Evolutionary conservation across 2,329 filamentous ascomycete genomes (phyloP), one percentile per base, ranked within the genome.

Genomic region (Rhynchosporium graminicola): DNA sequence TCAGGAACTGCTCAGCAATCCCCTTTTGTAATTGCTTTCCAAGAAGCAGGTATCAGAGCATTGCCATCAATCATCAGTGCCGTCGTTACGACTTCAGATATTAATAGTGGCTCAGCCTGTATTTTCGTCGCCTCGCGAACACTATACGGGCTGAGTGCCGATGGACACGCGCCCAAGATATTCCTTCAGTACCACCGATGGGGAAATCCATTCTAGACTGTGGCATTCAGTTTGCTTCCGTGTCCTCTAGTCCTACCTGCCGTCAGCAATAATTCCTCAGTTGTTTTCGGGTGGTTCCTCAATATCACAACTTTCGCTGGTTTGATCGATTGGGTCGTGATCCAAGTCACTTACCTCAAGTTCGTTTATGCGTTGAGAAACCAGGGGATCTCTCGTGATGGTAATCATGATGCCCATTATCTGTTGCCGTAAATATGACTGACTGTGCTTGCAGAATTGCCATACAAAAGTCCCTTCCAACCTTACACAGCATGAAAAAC

Each of bases 1-100:
- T 83, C 60, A 28, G 60, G 60, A 31, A 42, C 79, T 56, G 80
- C 82, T 5, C 80, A 81, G 1, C 78, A 82, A 70, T 78, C 75
- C 3, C 88, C 87, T n/a, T 90, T 87, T 71, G 89, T 92, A 62
- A 90, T 92, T 66, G 90, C 89, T 29, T 86, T 88, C 55, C 80
- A 83, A 15, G 83, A 84, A 31, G 89, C 89, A 1, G 85, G 87
- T 0, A 87, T 92, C 62, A 80, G 79, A 4, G 87, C 82, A 5
- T 83, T 92, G 6, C 87, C 88, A 0, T 86, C 84, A 8, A 83
- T 93, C 61, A 87, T 93, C 76, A 93, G 93, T 73, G 89, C 88
- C 38, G 80, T 92, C 43, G 87, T 93, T 69, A 81, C 92, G 69
- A 89, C 87, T 0, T 89, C 87, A 0, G 88, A 87, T 0, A 87